Base-by-base conservation (phyloP, 805 yeast genomes). In the Vanderwaltozyma tropicalis region DNA sequence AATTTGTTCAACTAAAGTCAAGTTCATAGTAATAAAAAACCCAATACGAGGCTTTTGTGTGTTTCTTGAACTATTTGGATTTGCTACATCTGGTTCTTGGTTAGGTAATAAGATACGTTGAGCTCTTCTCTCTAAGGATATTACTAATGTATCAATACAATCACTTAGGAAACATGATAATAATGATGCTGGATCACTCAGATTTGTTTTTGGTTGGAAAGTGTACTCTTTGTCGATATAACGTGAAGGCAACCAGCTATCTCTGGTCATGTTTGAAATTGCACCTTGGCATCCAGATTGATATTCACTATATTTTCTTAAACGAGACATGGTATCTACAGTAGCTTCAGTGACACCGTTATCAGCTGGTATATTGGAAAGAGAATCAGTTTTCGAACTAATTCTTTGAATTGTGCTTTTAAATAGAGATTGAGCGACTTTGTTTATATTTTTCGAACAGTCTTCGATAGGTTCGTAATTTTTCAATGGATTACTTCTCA, bases 141-240 rank as follows among this genome's bases (percentile, higher is more conserved):
- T 65, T 53, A 79, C 68, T 19, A 85, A 69, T 32, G 78, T 76
- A 56, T 88, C 96, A 31, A 89, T 69, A 31, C 81, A 68, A 55
- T 89, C 97, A 36, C 87, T 72, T 42, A 76, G 71, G 51, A 72
- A 88, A 31, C 81, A 68, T 1, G 86, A 71, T 25, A 86, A 57
- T 44, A 81, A 58, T 39, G 69, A 71, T 18, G 64, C 61, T 1
- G 77, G 67, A 20, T 49, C 44, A 15, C 26, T 39, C 11, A 39
- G 34, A 17, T 28, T 38, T 16, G 36, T 32, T 13, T 43, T 42
- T 5, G 34, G 37, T 14, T 42, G 42, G 24, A 44, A 51, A 10
- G 62, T 52, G 8, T 40, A 48, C 26, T 54, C 59, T 32, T 53
- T 53, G 2, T 49, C 55, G 16, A 42, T 42, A 42, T 71, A 62